phyloP scores from a whole-genome alignment of 129 eudicot genomes.

The Pulicaria dysenterica region DNA sequence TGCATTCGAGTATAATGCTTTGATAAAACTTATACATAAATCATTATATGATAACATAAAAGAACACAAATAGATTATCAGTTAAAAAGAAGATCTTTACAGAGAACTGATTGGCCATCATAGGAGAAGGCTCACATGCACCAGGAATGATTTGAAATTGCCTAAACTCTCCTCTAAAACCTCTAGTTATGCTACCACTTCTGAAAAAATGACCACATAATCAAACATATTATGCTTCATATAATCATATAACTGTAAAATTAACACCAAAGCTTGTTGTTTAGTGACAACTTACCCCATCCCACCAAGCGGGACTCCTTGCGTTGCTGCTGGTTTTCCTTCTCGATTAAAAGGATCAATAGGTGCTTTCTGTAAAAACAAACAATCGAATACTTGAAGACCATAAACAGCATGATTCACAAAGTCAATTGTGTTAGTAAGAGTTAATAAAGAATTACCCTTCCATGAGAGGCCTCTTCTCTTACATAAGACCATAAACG shows the following conservation, averaged over 20 bases:
- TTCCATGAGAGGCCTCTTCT: constrained; percentile 97
- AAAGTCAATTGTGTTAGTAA: background rate
- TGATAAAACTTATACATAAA: background rate
- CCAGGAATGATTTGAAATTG: constrained; percentile 95
- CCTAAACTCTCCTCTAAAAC: constrained; percentile 96
- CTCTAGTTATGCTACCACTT: constrained; percentile 97
- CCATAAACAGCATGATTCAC: background rate
- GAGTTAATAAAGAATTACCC: constrained; percentile 48
- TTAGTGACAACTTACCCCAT: constrained; percentile 63
- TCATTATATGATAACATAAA: background rate
- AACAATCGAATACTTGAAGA: background rate
- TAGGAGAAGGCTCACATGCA: constrained; percentile 84
- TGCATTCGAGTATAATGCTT: constrained; percentile 22
- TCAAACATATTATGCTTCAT: constrained; percentile 17
- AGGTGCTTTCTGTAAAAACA: constrained; percentile 74
- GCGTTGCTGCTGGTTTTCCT: constrained; percentile 76
- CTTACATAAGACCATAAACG: constrained; percentile 85
- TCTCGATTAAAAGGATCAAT: constrained; percentile 87
- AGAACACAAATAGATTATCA: constrained; percentile 9
- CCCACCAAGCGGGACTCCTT: constrained; percentile 88
- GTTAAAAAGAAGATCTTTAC: constrained; percentile 51
- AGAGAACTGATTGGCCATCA: constrained; percentile 98
- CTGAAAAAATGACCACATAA: constrained; percentile 40
- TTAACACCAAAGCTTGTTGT: constrained; percentile 9
- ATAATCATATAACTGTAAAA: background rate